Base-by-base conservation (phyloP, 106 monocot species). In the Alisma plantagoaquatica region DNA sequence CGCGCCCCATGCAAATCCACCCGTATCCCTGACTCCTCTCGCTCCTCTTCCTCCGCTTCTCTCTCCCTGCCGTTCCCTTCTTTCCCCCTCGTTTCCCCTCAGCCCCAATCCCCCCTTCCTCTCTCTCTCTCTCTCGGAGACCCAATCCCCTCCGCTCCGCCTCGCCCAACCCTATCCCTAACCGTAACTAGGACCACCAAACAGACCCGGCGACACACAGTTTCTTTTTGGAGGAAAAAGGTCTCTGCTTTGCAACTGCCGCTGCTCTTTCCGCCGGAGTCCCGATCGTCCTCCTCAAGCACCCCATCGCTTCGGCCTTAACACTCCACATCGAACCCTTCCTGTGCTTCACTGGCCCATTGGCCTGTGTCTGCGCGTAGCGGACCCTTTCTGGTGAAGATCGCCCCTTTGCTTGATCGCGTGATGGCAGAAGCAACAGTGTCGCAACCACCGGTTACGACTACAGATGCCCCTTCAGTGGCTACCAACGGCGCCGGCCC, bases 171-270 rank as follows among this genome's bases (percentile, higher is more conserved):
- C n/a, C 19, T 43, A 3, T 43, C 2, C 2, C 8, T 3, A 2
- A 19, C 17, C 19, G 5, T 4, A 14, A 3, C 3, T 15, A 19
- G 19, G 43, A 19, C 29, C 10, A 27, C 52, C 16, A 29, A 21
- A 29, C 50, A 19, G 20, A 53, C 30, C 57, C 65, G 3, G 47
- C 77, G 58, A 67, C 86, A 26, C 41, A n/a, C n/a, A n/a, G n/a
- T n/a, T n/a, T n/a, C n/a, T n/a, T 19, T 10, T 14, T 17, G 28
- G 31, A 20, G 24, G 33, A 33, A 19, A 16, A 50, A 31, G 60
- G 17, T 18, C 22, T n/a, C 47, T 9, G 47, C 17, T 17, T 23
- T 17, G 19, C 15, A 48, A 48, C 19, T 15, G 19, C 24, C 19
- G 2, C 1, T 15, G 19, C 12, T 17, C 6, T 4, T 23, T 9